Evolutionary conservation across 2,329 filamentous ascomycete species (phyloP).

Genomic region (Aspergillus quadrilineatus): DNA sequence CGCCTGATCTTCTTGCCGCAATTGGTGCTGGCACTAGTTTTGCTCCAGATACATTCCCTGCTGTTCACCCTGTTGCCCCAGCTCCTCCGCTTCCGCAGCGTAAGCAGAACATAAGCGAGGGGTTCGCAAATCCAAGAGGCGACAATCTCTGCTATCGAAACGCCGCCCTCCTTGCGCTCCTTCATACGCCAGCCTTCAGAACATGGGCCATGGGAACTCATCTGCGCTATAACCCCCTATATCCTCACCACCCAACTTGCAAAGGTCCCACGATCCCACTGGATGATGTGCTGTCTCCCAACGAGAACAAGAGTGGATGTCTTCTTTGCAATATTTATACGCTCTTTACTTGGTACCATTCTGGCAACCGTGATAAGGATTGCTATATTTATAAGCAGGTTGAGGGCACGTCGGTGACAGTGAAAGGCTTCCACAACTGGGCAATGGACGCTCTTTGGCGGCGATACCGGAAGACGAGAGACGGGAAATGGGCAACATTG

Average conservation of each 20-base stretch:
- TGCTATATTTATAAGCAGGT: too few species aligned
- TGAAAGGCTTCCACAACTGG: not conserved
- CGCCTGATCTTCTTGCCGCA: too few species aligned
- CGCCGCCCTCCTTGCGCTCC: not conserved
- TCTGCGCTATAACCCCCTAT: too few species aligned
- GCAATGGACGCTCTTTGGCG: not conserved
- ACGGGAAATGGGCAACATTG: not conserved
- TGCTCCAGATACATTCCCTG: too few species aligned
- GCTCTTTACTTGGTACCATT: not conserved
- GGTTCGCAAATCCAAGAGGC: too few species aligned
- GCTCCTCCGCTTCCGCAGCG: not conserved
- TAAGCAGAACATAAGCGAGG: too few species aligned
- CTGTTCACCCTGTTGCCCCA: not conserved
- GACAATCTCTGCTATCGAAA: not conserved
- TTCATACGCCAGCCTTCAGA: not conserved
- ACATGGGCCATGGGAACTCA: not conserved
- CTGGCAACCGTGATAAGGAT: too few species aligned
- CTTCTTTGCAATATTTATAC: not conserved
- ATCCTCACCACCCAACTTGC: not conserved
- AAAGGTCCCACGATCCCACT: too few species aligned
- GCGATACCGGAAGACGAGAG: not conserved
- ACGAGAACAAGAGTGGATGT: too few species aligned
- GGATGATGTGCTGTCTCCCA: too few species aligned
- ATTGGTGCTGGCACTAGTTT: too few species aligned
- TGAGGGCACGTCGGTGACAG: too few species aligned